A percentile compares a stretch with the other conserved stretches of the same genome.
These are phyloP conservation scores for Kodamaea sp. DNA, from an alignment of 1,139 yeast species.

Conservation along the genomic window DNA sequence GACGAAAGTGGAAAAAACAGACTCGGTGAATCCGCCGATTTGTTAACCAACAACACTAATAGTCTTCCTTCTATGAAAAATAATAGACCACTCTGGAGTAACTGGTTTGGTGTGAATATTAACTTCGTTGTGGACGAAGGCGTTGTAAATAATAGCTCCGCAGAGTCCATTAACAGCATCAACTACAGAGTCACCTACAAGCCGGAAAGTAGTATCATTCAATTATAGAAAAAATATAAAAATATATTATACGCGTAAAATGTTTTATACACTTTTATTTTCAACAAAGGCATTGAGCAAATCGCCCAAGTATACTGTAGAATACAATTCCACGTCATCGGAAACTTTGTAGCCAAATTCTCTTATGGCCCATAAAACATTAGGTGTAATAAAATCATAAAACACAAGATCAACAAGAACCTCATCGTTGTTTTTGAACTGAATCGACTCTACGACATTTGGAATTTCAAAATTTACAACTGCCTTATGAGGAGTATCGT, in stretches of 20 bases:
- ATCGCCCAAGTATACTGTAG: constrained; percentile 32
- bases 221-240: constrained; percentile 18
- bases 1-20: constrained; percentile 70
- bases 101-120: constrained; percentile 65
- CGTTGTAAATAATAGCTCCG: constrained; percentile 39
- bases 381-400: constrained; percentile 68
- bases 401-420: constrained; percentile 67
- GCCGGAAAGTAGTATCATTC: constrained; percentile 55
- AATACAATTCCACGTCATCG: constrained; percentile 25
- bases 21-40: constrained; percentile 57
- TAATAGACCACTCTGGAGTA: constrained; percentile 51
- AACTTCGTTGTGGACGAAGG: constrained; percentile 58
- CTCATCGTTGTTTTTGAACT: constrained; percentile 16
- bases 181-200: constrained; percentile 64
- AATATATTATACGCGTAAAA: background rate
- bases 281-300: constrained; percentile 30
- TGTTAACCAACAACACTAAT: constrained; percentile 17
- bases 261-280: constrained; percentile 5
- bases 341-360: constrained; percentile 21
- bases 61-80: constrained; percentile 14
- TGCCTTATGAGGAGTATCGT: constrained; percentile 76
- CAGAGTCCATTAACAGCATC: constrained; percentile 50
- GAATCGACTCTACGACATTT: constrained; percentile 62
- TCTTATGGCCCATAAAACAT: constrained; percentile 56
- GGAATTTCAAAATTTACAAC: constrained; percentile 62